phyloP scores from a whole-genome alignment of 106 monocot genomes.

The Acanthochlamys bracteata region DNA sequence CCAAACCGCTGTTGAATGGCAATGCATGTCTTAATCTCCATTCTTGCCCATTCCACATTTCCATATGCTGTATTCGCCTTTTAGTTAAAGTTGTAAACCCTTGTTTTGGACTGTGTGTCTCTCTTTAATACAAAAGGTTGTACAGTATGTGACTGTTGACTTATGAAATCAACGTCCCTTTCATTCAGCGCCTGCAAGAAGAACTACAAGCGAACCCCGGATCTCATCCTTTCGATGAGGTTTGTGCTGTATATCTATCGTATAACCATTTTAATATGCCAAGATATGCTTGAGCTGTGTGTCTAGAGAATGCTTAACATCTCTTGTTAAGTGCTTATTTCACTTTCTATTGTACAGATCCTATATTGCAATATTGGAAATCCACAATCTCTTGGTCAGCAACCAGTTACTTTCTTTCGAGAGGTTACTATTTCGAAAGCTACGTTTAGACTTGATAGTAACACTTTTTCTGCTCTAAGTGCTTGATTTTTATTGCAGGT shows the following conservation, averaged over 20 bases:
- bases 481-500: constrained; percentile 37
- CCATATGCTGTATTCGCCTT: no score
- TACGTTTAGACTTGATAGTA: constrained; percentile 10
- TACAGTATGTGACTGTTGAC: no score
- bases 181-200: constrained; percentile 60
- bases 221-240: constrained; percentile 86
- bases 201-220: constrained; percentile 60
- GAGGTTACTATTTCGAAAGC: constrained; percentile 37
- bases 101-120: no score
- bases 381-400: constrained; percentile 88
- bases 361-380: constrained; percentile 95
- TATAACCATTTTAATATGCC: no score
- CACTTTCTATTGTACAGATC: constrained; percentile 36
- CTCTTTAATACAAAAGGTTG: no score
- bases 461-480: background rate
- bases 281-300: no score
- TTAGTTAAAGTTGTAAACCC: no score
- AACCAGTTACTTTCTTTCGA: constrained; percentile 79
- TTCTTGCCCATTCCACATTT: no score
- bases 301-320: no score
- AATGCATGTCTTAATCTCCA: no score
- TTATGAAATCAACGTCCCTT: background rate
- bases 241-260: constrained; percentile 10
- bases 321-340: background rate
- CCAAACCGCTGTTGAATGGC: background rate